phyloP scores from a whole-genome alignment of 257 asterid genomes.

The Nicotiana noctiflora region DNA sequence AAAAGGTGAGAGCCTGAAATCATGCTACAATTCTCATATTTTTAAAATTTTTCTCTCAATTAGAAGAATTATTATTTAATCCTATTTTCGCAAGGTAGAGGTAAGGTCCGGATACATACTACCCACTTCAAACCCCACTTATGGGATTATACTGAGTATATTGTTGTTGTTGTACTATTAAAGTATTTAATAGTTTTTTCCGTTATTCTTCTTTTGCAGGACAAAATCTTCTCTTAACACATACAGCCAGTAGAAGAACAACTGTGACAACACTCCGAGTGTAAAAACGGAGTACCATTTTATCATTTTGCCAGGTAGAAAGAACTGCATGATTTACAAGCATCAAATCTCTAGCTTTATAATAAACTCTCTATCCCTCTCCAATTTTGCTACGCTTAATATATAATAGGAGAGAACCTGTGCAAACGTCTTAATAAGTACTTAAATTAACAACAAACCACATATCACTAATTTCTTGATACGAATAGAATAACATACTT shows the following conservation, averaged over 20 bases:
- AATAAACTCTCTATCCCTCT: not conserved
- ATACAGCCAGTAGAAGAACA: no score
- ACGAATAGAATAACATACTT: not conserved
- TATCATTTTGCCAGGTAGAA: not conserved
- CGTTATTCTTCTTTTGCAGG: no score
- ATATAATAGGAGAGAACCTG: slow-evolving; percentile 1
- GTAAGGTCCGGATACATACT: no score
- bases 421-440: not conserved
- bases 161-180: not conserved
- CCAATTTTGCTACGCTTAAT: not conserved
- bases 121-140: no score
- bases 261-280: no score
- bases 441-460: not conserved
- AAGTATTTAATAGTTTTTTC: not conserved
- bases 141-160: no score
- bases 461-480: not conserved
- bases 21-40: not conserved
- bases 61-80: no score
- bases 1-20: not conserved
- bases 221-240: no score
- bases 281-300: no score
- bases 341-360: not conserved
- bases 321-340: not conserved
- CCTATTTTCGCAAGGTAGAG: no score
- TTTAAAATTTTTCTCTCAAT: no score